Conservation (phyloP, 306 rosid genomes). For the Trifolium fragiferum region DNA sequence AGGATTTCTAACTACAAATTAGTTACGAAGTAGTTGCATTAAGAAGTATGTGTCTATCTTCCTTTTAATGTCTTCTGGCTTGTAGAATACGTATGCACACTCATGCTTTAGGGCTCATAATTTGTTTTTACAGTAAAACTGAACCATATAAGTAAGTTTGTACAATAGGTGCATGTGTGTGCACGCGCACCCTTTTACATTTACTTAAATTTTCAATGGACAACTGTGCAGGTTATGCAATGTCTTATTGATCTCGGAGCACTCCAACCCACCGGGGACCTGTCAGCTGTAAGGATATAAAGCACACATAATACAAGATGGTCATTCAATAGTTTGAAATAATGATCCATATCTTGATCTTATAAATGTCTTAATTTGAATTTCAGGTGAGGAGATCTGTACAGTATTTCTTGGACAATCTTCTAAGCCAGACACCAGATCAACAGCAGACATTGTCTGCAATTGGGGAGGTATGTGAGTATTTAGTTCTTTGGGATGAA, state of each 20-base stretch:
- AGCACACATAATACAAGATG: conserved; percentile 13
- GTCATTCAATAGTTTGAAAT: background rate
- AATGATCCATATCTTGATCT: background rate
- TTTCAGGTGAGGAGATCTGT: conserved; percentile 83
- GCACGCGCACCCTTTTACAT: background rate
- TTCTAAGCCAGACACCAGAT: conserved; percentile 72
- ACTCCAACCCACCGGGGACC: conserved; percentile 85
- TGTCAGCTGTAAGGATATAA: conserved; percentile 59
- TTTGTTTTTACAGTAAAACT: background rate
- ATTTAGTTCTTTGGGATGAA: conserved; percentile 6
- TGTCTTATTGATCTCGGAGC: conserved; percentile 87
- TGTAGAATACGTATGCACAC: background rate
- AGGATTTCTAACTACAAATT: background rate
- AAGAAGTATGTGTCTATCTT: background rate
- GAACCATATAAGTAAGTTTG: background rate
- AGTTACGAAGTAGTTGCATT: background rate
- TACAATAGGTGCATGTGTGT: too few relatives aligned
- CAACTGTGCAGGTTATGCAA: conserved; percentile 68
- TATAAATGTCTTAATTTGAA: conserved; percentile 15
- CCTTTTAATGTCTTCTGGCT: background rate
- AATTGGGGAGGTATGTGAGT: conserved; percentile 78
- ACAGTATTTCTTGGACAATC: conserved; percentile 81
- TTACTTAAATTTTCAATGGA: conserved; percentile 37
- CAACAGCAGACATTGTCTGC: conserved; percentile 77
- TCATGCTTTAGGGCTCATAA: background rate